Conservation (phyloP, 2,329 filamentous ascomycete species). For the Venturiaceae sp. region DNA sequence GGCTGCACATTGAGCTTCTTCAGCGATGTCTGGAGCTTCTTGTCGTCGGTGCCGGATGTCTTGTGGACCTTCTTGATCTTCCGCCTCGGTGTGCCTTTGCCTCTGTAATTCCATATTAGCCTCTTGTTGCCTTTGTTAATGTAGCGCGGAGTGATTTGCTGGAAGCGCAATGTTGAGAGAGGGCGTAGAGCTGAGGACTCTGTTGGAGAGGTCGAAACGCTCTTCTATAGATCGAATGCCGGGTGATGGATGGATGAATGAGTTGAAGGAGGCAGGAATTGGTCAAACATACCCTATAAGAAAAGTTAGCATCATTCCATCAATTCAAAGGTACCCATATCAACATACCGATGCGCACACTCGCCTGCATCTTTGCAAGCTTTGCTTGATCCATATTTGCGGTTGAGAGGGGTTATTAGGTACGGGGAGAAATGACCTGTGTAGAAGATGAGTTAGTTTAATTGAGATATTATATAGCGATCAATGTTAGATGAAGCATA, state of each 20-base stretch:
- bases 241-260: not conserved
- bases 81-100: slow-evolving; percentile 95
- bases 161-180: no score
- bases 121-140: not conserved
- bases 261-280: not conserved
- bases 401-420: slow-evolving; percentile 5
- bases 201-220: not conserved
- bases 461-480: not conserved
- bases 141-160: no score
- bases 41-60: slow-evolving; percentile 90
- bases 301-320: not conserved
- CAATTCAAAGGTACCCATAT: not conserved
- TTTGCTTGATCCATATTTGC: slow-evolving; percentile 36
- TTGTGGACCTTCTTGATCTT: slow-evolving; percentile 98
- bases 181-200: not conserved
- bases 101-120: slow-evolving; percentile 41
- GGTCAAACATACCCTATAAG: slow-evolving; percentile 4
- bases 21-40: slow-evolving; percentile 93
- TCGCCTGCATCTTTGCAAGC: slow-evolving; percentile 33
- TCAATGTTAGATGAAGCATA: not conserved
- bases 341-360: slow-evolving; percentile 32
- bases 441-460: not conserved
- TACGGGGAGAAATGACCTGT: not conserved
- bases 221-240: not conserved
- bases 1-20: slow-evolving; percentile 99